These are phyloP conservation scores for Ceriops tagal DNA, from an alignment of 345 rosid genomes.

Conservation along the genomic window DNA sequence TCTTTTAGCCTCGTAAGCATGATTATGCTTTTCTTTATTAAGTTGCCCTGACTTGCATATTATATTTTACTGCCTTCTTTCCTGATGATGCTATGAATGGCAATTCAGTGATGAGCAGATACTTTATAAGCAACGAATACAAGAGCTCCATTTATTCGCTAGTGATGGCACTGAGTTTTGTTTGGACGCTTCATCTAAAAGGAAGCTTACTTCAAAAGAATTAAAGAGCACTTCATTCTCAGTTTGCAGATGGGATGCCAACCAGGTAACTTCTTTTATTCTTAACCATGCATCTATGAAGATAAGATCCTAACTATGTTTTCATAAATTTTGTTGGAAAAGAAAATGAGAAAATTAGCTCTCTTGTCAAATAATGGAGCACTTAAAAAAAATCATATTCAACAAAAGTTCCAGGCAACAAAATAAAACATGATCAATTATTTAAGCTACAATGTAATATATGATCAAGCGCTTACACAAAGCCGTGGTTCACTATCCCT, in stretches of 20 bases:
- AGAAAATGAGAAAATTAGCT: neutral
- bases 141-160: constrained; percentile 48
- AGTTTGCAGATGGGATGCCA: constrained; percentile 62
- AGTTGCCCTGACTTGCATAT: constrained; percentile 4
- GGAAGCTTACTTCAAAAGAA: constrained; percentile 65
- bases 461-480: neutral
- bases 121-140: constrained; percentile 26
- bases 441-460: constrained; percentile 2
- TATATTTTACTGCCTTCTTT: neutral
- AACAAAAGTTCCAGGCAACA: neutral
- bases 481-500: neutral
- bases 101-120: constrained; percentile 52
- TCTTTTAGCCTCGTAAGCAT: constrained; percentile 46
- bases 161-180: constrained; percentile 55
- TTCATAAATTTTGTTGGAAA: neutral
- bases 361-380: neutral
- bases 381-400: neutral
- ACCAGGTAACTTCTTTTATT: constrained; percentile 53
- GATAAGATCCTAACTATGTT: neutral
- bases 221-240: constrained; percentile 54
- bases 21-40: neutral
- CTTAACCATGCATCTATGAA: constrained; percentile 2
- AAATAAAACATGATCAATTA: neutral
- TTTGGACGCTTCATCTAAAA: constrained; percentile 65
- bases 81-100: constrained; percentile 11